Evolutionary conservation across 2,329 filamentous ascomycete genomes (phyloP).

Genomic region (Sporothrix brunneoviolacea): DNA sequence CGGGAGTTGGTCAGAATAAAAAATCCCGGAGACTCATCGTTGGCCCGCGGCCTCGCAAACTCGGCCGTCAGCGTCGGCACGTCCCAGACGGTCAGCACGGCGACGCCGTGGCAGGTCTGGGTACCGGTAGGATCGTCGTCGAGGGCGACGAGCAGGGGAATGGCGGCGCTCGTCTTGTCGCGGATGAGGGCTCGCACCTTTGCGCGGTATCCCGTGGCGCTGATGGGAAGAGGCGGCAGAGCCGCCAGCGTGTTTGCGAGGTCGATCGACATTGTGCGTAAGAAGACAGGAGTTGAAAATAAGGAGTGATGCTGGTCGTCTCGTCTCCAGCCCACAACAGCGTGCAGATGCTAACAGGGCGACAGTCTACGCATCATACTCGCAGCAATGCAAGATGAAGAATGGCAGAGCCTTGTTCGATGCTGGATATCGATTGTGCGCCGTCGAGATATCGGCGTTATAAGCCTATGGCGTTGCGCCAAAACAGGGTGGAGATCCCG

Average conservation of each 20-base stretch:
- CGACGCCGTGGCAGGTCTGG: slow-evolving; percentile 53
- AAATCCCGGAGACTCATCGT: slow-evolving; percentile 35
- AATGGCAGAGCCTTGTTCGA: too few relatives aligned
- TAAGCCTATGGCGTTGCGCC: too few relatives aligned
- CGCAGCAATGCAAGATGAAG: too few relatives aligned
- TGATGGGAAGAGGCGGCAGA: neutral
- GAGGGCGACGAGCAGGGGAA: slow-evolving; percentile 31
- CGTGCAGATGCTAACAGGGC: too few relatives aligned
- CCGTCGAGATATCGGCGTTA: too few relatives aligned
- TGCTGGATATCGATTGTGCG: too few relatives aligned
- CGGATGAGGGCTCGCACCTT: neutral
- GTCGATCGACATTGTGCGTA: slow-evolving; percentile 8
- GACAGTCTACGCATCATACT: too few relatives aligned
- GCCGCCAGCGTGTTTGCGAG: slow-evolving; percentile 2
- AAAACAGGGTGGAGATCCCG: too few relatives aligned
- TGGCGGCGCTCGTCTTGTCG: neutral
- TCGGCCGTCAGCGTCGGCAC: slow-evolving; percentile 35
- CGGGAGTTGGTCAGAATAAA: slow-evolving; percentile 56
- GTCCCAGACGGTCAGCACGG: slow-evolving; percentile 50
- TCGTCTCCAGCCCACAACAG: too few relatives aligned
- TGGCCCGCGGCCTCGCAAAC: slow-evolving; percentile 29
- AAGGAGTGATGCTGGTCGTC: too few relatives aligned
- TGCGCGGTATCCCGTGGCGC: neutral
- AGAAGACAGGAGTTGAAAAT: too few relatives aligned
- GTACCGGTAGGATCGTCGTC: slow-evolving; percentile 55